Evolutionary conservation across 208 protist species (phyloP), one percentile per base, ranked within the genome.

Genomic region (Acanthamoeba culbertsoni): DNA sequence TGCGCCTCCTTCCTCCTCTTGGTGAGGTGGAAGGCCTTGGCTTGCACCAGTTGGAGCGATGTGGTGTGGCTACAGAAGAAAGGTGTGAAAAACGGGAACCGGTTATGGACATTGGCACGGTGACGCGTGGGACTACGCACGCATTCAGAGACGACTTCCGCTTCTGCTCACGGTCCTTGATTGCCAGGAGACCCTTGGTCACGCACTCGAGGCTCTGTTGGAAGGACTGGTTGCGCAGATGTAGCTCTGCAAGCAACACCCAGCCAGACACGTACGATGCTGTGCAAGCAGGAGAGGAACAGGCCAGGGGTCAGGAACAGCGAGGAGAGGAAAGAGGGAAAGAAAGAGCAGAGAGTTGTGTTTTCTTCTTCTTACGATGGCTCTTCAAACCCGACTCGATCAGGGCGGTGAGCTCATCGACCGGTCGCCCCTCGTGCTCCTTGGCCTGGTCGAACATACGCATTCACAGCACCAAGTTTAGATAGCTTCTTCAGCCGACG

Each of bases 1-100:
- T 84, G 73, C 43, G 73, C 73, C 28, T 84, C 73, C 73, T 84
- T 84, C 43, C 73, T 84, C 37, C 73, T 20, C 28, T 84, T 84
- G 14, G 73, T 55, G n/a, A 84, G 73, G 28, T 84, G 73, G 28
- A 55, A 55, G 26, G 55, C 73, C 73, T 55, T 84, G 73, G 73
- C 73, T 31, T 84, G 73, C 28, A 84, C 73, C 73, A 84, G 20
- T 28, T 55, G 37, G 20, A 84, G 45, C 73, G 46, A 55, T 8
- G 73, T 84, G 28, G 37, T 84, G 8, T 20, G 42, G 7, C 73
- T 84, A 42, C 14, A 75, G 43, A 2, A 71, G 62, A 75, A 10
- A 1, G 63, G 35, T 42, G 40, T 23, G 35, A 73, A 37, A 14
- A 43, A 37, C 0, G 31, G 14, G 16, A 8, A 62, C 18, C 55